These are phyloP conservation scores for Bathelium albidoporum DNA, from an alignment of 495 filamentous ascomycete genomes.

Conservation along the genomic window DNA sequence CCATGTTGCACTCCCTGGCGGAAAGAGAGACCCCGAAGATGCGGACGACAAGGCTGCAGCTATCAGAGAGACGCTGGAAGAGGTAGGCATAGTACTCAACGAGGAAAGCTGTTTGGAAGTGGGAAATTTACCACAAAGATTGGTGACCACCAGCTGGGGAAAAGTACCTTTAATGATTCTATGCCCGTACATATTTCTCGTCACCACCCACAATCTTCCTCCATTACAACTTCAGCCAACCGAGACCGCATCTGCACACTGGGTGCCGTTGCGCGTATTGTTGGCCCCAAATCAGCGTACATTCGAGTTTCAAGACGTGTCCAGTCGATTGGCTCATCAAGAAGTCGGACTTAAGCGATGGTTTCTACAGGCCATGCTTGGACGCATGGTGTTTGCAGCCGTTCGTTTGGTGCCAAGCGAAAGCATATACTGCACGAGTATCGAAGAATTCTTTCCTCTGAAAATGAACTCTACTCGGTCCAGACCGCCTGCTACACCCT, in stretches of 20 bases:
- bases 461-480: not conserved
- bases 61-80: slow-evolving; percentile 59
- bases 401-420: slow-evolving; percentile 54
- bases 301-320: slow-evolving; percentile 54
- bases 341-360: slow-evolving; percentile 41
- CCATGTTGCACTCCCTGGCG: slow-evolving; percentile 67
- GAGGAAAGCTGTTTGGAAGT: slow-evolving; percentile 44
- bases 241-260: slow-evolving; percentile 67
- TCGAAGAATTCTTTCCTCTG: not conserved
- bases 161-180: slow-evolving; percentile 71
- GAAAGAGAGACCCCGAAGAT: slow-evolving; percentile 61
- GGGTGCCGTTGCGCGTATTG: slow-evolving; percentile 60
- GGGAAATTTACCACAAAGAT: slow-evolving; percentile 61
- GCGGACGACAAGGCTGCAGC: slow-evolving; percentile 53
- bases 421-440: slow-evolving; percentile 41
- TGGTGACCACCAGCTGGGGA: slow-evolving; percentile 65
- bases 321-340: slow-evolving; percentile 48
- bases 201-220: slow-evolving; percentile 47
- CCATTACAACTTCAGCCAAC: slow-evolving; percentile 55
- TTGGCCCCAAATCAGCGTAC: slow-evolving; percentile 53
- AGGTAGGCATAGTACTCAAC: slow-evolving; percentile 58
- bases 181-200: slow-evolving; percentile 63
- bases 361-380: slow-evolving; percentile 46
- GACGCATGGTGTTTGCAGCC: slow-evolving; percentile 64
- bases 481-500: not conserved